These are phyloP conservation scores for Tritrichomonas musculus DNA, from an alignment of 208 protist genomes.

Conservation along the genomic window DNA sequence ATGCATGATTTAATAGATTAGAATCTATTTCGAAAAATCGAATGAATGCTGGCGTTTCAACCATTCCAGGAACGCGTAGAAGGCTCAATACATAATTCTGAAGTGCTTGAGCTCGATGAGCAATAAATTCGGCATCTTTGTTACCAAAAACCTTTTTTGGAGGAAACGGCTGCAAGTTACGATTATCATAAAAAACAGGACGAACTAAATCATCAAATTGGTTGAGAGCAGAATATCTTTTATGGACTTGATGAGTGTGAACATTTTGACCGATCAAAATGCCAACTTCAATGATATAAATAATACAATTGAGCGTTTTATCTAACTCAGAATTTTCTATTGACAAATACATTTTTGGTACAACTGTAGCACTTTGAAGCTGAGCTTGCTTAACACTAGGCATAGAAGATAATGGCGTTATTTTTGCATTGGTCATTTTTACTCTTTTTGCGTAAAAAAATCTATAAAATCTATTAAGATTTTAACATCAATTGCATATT, in stretches of 20 bases:
- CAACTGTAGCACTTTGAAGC: neutral
- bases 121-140: neutral
- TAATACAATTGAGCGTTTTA: neutral
- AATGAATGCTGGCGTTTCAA: neutral
- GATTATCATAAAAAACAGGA: neutral
- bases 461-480: too few species aligned
- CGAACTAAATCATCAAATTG: neutral
- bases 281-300: neutral
- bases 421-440: too few species aligned
- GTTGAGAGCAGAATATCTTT: neutral
- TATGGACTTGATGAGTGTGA: neutral
- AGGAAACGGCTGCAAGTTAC: neutral
- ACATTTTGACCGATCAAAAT: neutral
- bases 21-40: neutral
- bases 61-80: neutral
- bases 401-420: neutral
- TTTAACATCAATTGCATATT: too few species aligned
- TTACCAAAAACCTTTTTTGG: neutral
- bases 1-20: neutral
- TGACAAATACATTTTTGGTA: neutral
- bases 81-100: neutral
- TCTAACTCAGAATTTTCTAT: conserved; percentile 13
- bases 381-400: neutral
- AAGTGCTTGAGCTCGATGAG: neutral
- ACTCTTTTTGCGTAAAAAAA: too few species aligned